These are phyloP conservation scores for Marasmius fiardii DNA, from an alignment of 1,284 basidiomycete species.

Conservation along the genomic window DNA sequence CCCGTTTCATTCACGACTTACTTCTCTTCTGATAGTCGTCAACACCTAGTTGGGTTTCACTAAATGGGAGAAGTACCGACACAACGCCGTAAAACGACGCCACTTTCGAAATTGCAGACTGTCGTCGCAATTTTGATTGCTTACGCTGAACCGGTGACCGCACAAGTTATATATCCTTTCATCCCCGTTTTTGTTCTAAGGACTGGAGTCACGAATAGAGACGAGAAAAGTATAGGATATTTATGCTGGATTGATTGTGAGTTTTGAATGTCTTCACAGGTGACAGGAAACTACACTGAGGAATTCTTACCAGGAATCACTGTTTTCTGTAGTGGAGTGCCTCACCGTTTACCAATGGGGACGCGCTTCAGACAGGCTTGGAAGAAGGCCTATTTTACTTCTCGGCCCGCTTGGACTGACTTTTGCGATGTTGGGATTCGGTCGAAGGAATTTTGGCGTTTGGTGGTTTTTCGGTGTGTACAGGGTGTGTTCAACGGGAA, in stretches of 20 bases:
- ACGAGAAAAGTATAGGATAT: constrained; percentile 46
- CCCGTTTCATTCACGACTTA: no score
- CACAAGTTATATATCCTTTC: constrained; percentile 52
- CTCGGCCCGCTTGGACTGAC: constrained; percentile 33
- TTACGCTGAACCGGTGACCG: constrained; percentile 47
- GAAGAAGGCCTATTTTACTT: constrained; percentile 34
- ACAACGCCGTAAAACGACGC: constrained; percentile 27
- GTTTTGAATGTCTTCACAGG: constrained; percentile 10
- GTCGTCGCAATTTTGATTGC: constrained; percentile 37
- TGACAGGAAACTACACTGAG: not conserved
- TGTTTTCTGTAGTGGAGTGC: constrained; percentile 33
- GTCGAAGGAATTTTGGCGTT: constrained; percentile 22
- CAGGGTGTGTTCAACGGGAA: constrained; percentile 22
- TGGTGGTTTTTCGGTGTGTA: constrained; percentile 20
- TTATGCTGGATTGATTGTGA: constrained; percentile 45
- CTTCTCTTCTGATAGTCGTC: no score
- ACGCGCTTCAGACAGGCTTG: constrained; percentile 32
- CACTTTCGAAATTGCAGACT: constrained; percentile 40
- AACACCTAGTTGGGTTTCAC: no score
- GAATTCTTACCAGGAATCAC: constrained; percentile 25
- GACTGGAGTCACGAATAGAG: constrained; percentile 43
- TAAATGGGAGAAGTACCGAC: no score
- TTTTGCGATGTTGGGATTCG: constrained; percentile 32
- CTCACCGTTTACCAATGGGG: constrained; percentile 37
- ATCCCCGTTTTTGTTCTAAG: constrained; percentile 44